Conservation (phyloP, 73 alveolate species). For the Paramecium sexaurelia region DNA sequence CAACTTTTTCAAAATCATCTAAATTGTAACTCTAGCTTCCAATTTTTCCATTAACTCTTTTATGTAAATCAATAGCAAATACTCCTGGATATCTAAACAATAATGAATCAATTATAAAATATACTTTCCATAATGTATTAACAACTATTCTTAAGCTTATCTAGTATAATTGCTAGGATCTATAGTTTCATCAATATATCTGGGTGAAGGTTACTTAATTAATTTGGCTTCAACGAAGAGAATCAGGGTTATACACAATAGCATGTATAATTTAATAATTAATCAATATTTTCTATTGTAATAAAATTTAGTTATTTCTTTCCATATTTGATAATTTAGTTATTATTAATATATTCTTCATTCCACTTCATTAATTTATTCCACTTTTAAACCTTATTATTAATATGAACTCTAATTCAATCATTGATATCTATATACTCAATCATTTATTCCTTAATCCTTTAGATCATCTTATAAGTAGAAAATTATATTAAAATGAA, state of each 20-base stretch:
- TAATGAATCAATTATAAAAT: not conserved
- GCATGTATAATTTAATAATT: not conserved
- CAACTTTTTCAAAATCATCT: slow-evolving; percentile 5
- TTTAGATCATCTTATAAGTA: too few species aligned
- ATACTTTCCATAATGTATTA: not conserved
- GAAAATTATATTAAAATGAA: too few species aligned
- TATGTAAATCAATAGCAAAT: slow-evolving; percentile 25
- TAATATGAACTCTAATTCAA: not conserved
- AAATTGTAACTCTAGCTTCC: not conserved
- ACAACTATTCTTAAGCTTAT: too few species aligned
- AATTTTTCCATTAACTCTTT: not conserved
- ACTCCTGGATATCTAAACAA: slow-evolving; percentile 53
- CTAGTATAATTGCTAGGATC: too few species aligned
- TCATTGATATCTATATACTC: too few species aligned
- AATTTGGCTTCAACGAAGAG: not conserved
- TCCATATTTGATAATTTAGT: not conserved
- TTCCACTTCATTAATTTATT: not conserved
- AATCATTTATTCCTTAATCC: too few species aligned
- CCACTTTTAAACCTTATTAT: not conserved
- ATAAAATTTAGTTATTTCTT: not conserved
- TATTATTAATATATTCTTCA: not conserved
- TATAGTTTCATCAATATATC: not conserved
- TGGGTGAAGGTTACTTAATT: not conserved
- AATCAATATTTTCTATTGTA: not conserved
- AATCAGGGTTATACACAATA: not conserved